Base-by-base conservation (phyloP, 1,139 yeast species). In the Debaryomycetaceae sp. region DNA sequence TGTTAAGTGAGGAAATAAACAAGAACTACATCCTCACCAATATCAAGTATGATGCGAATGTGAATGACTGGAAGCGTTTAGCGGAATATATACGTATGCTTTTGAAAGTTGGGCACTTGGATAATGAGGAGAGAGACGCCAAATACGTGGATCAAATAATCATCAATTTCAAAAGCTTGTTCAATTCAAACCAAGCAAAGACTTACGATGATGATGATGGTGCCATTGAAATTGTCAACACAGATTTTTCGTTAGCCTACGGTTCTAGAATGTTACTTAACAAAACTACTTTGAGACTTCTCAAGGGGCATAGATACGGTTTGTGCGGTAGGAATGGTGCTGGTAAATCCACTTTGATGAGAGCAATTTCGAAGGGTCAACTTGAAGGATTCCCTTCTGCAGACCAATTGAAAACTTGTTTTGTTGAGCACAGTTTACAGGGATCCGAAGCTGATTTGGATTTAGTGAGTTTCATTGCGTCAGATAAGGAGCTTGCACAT, bases 251-350 rank as follows among this genome's bases (percentile, higher is more conserved):
- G 0, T 76, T 93, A 54, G 99, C 99, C 35, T 93, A 93, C 63
- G 99, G 99, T 69, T 87, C 97, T 37, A 84, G 98, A 70, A 93
- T 93, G 97, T 79, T 93, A 58, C 75, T 93, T 58, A 93, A 91
- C 78, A 91, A 93, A 70, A 91, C 99, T 45, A 85, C 78, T 51
- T 73, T 93, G 62, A 80, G 96, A 60, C 78, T 93, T 49, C 75
- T 87, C 59, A 90, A 91, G 72, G 99, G 99, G 56, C 97, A 88
- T 68, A 82, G 99, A 66, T 93, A 93, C 62, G 99, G 99, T 73
- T 80, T 93, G 52, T 90, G 97, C 76, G 99, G 99, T 60, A 82
- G 98, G 70, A 93, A 93, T 66, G 99, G 99, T 79, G 97, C 97
- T 48, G 99, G 99, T 74, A 93, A 93, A 68, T 89, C 97, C 14